A percentile compares a stretch with the other conserved stretches of the same genome.
Evolutionary conservation across 768 basidiomycete genomes (phyloP).

Genomic region (Leccinum imitatum): DNA sequence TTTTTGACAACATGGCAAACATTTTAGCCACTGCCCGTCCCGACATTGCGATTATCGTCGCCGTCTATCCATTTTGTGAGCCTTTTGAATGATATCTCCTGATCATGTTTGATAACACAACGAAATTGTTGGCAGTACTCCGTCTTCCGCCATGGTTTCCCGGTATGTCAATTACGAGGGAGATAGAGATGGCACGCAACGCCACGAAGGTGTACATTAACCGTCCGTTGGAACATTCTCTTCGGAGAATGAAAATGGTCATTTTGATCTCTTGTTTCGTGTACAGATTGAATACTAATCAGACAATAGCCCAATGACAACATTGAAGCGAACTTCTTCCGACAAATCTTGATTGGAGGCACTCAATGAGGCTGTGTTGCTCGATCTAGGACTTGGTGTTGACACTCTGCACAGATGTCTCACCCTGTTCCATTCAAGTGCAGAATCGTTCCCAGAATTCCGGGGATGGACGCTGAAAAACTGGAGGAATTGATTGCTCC

Average conservation of each 20-base stretch:
- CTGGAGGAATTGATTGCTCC: too few relatives aligned
- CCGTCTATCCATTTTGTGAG: not conserved
- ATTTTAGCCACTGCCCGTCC: not conserved
- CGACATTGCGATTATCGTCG: not conserved
- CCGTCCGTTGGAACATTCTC: not conserved
- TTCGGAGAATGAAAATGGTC: not conserved
- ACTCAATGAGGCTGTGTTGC: not conserved
- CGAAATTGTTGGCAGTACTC: not conserved
- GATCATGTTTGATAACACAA: not conserved
- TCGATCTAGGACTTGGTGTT: too few relatives aligned
- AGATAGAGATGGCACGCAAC: not conserved
- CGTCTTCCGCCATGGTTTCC: not conserved
- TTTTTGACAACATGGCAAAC: not conserved
- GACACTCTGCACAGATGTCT: too few relatives aligned
- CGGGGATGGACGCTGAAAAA: too few relatives aligned
- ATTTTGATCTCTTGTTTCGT: not conserved
- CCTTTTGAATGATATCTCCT: not conserved
- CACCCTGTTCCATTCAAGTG: too few relatives aligned
- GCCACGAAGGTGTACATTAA: not conserved
- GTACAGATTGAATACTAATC: not conserved
- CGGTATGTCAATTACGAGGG: not conserved
- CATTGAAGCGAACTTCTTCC: not conserved
- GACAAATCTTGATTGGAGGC: not conserved
- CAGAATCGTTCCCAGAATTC: too few relatives aligned
- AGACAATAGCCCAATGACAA: not conserved